phyloP scores from a whole-genome alignment of 306 rosid species.

The Quillaja saponaria region DNA sequence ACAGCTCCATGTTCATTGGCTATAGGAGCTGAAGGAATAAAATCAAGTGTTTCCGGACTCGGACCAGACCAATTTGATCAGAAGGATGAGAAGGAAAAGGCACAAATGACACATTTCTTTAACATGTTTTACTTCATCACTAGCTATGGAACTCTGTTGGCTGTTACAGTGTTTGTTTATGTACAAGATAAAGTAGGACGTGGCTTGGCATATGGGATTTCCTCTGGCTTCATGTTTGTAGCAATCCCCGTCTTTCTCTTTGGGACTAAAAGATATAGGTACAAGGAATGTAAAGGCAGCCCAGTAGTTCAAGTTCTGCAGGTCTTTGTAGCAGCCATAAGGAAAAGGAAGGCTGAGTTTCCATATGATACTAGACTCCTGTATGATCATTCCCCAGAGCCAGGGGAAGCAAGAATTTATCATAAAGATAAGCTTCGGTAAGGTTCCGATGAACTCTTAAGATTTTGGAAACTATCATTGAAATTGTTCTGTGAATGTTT shows the following conservation, averaged over 20 bases:
- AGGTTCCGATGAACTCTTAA: neutral
- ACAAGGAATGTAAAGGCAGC: neutral
- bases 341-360: slow-evolving; percentile 7
- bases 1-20: too few species aligned
- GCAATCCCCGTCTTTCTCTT: neutral
- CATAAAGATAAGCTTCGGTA: too few species aligned
- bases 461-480: too few species aligned
- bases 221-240: neutral
- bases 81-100: neutral
- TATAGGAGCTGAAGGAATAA: slow-evolving; percentile 54
- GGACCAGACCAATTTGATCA: slow-evolving; percentile 46
- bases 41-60: slow-evolving; percentile 58
- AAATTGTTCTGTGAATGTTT: too few species aligned
- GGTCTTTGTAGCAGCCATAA: slow-evolving; percentile 3
- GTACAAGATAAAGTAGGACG: slow-evolving; percentile 5
- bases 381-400: neutral
- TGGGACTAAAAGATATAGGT: slow-evolving; percentile 15
- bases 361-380: neutral
- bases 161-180: slow-evolving; percentile 3
- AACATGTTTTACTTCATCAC: neutral
- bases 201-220: neutral
- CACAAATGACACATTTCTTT: slow-evolving; percentile 3
- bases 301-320: slow-evolving; percentile 1
- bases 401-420: too few species aligned
- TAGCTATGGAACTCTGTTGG: slow-evolving; percentile 1